Base-by-base conservation (phyloP, 495 filamentous ascomycete genomes). In the Amorphotheca resinae region DNA sequence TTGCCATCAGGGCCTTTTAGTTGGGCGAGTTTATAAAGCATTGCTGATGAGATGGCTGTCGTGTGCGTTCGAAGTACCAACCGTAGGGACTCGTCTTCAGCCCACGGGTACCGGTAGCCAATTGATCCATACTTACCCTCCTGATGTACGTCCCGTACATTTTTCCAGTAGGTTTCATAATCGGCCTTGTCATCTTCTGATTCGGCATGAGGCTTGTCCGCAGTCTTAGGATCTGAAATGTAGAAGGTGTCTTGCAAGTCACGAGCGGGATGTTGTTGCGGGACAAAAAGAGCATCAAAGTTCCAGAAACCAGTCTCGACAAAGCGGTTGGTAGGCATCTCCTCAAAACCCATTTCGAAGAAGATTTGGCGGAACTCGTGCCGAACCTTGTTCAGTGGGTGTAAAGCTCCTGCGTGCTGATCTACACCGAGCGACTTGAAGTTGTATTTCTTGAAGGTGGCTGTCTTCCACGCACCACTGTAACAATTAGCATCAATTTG, bases 301-400 rank as follows among this genome's bases (percentile, higher is more conserved):
- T 95, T 95, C 82, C 89, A 98, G 79, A 95, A 95, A 30, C 88
- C 88, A 16, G 86, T 88, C 67, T 98, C 91, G 45, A 95, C 87
- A 59, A 79, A 91, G 63, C 72, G 65, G 50, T 76, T 75, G 3
- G 84, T 87, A 12, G 82, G 76, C 84, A 89, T 89, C 59, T 89
- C 84, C 41, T 79, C 74, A 62, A 87, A 88, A 25, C 82, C 82
- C 70, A 82, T 82, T 54, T 93, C 87, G 63, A 98, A 98, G 77
- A 96, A 95, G 60, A 95, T 95, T 56, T 85, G 82, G 34, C 91
- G 74, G 73, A 96, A 93, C 63, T 95, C 91, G 45, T 80, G 70
- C 36, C 88, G 79, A 46, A 95, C 88, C 65, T 95, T 95, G 63
- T 84, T 95, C 52, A 96, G 68, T 1, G 91, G 91, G 65, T 96